A percentile compares a stretch with the other conserved stretches of the same genome.
These are phyloP conservation scores for Solanum lignicaule DNA, from an alignment of 257 asterid genomes.

Conservation along the genomic window DNA sequence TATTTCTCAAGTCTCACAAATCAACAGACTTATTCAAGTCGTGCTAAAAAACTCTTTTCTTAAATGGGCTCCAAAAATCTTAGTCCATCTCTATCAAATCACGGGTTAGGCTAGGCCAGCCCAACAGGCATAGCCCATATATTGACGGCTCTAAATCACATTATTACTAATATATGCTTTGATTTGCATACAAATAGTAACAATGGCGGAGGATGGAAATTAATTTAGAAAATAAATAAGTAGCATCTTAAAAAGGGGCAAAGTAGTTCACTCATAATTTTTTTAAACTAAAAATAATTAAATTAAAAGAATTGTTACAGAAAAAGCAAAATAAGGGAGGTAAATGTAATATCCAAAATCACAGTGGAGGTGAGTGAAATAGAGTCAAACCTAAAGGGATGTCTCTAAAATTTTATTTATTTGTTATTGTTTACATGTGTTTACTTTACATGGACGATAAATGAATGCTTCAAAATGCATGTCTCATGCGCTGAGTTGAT, in stretches of 20 bases:
- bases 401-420: background rate
- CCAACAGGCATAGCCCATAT: background rate
- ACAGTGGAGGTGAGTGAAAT: background rate
- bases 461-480: background rate
- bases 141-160: background rate
- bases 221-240: background rate
- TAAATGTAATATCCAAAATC: background rate
- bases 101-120: fast-evolving
- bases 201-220: too few relatives aligned
- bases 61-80: background rate
- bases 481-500: background rate
- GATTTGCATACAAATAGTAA: too few relatives aligned
- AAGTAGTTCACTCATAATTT: background rate
- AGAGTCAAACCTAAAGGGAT: background rate
- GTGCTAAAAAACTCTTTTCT: too few relatives aligned
- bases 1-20: background rate
- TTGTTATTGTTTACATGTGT: background rate
- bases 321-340: background rate
- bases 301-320: too few relatives aligned
- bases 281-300: too few relatives aligned
- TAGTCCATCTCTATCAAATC: background rate
- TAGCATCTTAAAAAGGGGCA: background rate
- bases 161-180: background rate
- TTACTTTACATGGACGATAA: background rate
- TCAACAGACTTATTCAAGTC: too few relatives aligned